Base-by-base conservation (phyloP, 331 rosid genomes). In the Cydonia oblonga region DNA sequence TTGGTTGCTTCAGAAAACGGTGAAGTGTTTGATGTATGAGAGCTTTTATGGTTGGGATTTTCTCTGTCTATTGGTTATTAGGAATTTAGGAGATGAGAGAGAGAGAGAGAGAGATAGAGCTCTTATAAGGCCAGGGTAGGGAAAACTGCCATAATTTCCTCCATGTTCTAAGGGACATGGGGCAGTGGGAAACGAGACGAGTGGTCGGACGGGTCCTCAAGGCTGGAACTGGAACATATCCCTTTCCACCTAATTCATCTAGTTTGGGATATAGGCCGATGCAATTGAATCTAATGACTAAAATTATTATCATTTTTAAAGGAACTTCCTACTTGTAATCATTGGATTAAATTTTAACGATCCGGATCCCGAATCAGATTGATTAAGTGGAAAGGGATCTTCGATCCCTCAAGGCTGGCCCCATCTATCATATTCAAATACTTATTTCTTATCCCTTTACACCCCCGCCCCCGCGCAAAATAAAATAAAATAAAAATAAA, bases 131-230 rank as follows among this genome's bases (percentile, higher is more conserved):
- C 51, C n/a, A 32, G 69, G 51, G 70, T 42, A 49, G 72, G 68
- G 64, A 78, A 33, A 81, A 83, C 76, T 77, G 90, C 86, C 97
- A 89, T 88, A 95, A 91, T 91, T 95, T 90, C 85, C 90, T 91
- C 93, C 96, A 88, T 89, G 96, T 89, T 88, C 91, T 75, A 85
- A 85, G 92, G 90, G 87, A 84, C 90, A 91, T 81, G 77, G 90
- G 84, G 84, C 87, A 78, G 84, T 78, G 89, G 87, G 83, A 87
- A 79, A 82, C 62, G 81, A 66, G 89, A 84, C 90, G 63, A 62
- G 70, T 80, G 88, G 92, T 83, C 84, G 73, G 86, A 80, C 87
- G 86, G 91, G 77, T 79, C 38, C 38, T 32, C 38, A 7, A 32
- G 57, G 49, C 23, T 82, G 85, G 84, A 28, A 28, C 3, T 3